Conservation (phyloP, 805 yeast genomes). For the Dipodascopsis tothii region DNA sequence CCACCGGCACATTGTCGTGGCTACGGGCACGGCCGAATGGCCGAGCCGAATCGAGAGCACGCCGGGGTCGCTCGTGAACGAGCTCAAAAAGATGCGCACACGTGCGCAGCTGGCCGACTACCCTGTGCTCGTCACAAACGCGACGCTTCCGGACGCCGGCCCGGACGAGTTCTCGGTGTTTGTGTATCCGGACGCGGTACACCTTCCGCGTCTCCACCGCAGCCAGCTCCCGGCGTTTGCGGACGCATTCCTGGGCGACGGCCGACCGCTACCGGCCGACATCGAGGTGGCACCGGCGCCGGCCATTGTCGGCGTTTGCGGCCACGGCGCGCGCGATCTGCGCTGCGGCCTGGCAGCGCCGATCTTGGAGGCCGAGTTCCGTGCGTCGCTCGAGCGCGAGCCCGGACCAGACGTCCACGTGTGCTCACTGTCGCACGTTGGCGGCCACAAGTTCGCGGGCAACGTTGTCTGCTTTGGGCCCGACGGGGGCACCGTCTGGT, state of each 20-base stretch:
- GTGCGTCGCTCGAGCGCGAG: conserved; percentile 1
- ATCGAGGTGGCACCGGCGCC: conserved; percentile 19
- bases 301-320: conserved; percentile 51
- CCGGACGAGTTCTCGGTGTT: conserved; percentile 32
- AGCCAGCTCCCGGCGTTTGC: no score
- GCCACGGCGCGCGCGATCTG: conserved; percentile 54
- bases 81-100: no score
- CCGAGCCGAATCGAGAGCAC: conserved; percentile 42
- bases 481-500: conserved; percentile 37
- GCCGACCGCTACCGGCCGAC: no score
- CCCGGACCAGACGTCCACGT: background rate
- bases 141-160: conserved; percentile 29
- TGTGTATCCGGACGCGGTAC: conserved; percentile 48
- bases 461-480: conserved; percentile 54
- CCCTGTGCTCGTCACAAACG: conserved; percentile 47
- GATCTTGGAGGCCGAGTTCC: conserved; percentile 45
- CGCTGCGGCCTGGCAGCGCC: conserved; percentile 69
- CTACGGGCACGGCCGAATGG: conserved; percentile 38
- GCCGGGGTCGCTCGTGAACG: conserved; percentile 40
- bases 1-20: conserved; percentile 50
- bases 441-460: conserved; percentile 85
- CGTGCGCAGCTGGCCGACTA: conserved; percentile 36
- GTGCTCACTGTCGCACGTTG: conserved; percentile 55
- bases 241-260: no score
- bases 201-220: conserved; percentile 15